phyloP scores from a whole-genome alignment of 352 stramenopile genomes.

The Pythium sukuiense region DNA sequence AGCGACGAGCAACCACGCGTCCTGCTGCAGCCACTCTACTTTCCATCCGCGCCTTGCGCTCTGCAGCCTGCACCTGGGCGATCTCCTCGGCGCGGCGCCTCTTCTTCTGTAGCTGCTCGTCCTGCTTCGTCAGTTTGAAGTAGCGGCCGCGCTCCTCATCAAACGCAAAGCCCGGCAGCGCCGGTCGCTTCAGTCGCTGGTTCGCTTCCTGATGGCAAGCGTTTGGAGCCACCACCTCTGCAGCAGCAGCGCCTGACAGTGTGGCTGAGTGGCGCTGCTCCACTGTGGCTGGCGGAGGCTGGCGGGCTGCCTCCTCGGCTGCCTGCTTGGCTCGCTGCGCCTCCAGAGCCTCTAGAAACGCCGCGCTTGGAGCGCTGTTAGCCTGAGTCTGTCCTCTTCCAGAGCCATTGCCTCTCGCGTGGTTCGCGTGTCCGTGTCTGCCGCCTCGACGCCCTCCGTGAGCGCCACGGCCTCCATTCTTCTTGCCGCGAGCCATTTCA shows the following conservation, averaged over 20 bases:
- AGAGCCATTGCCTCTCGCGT: neutral
- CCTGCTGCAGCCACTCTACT: neutral
- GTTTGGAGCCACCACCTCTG: neutral
- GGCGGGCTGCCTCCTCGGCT: neutral
- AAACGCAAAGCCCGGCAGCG: slow-evolving; percentile 61
- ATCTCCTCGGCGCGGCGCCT: slow-evolving; percentile 16
- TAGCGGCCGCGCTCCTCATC: slow-evolving; percentile 51
- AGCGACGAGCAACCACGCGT: neutral
- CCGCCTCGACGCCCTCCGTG: neutral
- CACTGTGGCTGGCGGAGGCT: neutral
- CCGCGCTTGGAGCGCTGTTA: slow-evolving; percentile 23
- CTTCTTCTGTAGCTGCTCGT: slow-evolving; percentile 25
- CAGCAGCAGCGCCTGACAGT: neutral
- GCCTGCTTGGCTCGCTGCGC: slow-evolving; percentile 45
- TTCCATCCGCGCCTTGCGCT: neutral
- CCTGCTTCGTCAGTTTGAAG: slow-evolving; percentile 42
- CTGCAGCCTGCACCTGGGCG: neutral
- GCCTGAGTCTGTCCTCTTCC: slow-evolving; percentile 17
- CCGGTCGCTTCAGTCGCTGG: slow-evolving; percentile 8
- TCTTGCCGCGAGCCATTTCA: slow-evolving; percentile 12
- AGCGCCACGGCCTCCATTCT: neutral
- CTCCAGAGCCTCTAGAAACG: slow-evolving; percentile 63
- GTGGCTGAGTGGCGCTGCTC: neutral
- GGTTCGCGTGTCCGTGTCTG: neutral
- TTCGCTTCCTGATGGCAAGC: neutral